Base-by-base conservation (phyloP, 2,329 filamentous ascomycete genomes). In the Sarocladiaceae sp. region DNA sequence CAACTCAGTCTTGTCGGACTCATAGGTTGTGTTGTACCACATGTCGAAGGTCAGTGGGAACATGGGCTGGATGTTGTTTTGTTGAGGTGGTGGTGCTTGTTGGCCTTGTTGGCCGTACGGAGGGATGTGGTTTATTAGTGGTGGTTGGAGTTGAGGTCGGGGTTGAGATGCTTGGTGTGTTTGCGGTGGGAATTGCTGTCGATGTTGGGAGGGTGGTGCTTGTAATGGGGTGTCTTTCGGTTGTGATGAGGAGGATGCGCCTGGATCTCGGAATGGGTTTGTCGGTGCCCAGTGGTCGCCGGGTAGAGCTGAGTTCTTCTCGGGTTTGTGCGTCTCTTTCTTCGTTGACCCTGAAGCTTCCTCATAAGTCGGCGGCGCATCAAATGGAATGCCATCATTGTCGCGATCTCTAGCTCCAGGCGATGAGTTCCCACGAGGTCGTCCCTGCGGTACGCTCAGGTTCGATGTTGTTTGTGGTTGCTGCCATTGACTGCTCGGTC, bases 231-330 rank as follows among this genome's bases (percentile, higher is more conserved):
- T 6, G 18, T 8, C 7, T 13, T 10, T 25, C 23, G 22, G 22
- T 20, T 42, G 18, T 15, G 37, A 25, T 42, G 37, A 42, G 10
- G 37, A 22, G 10, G 37, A 42, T 8, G 17, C 8, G 13, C 17
- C 15, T 4, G 37, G 8, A 23, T 42, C 15, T 33, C 18, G 37
- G 37, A 42, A 42, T 7, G 12, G 37, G 15, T 20, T 42, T 8
- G 37, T 22, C 15, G 37, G 37, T 42, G 37, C 37, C 37, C 37
- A 42, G 37, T 42, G 18, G 12, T 42, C 37, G 37, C 37, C 37
- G 12, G 37, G 37, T 11, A 42, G 17, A 20, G 13, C 17, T 23
- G 37, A 20, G 23, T 42, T 22, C 37, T 22, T 22, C 13, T 20
- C 12, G 8, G 17, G 18, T 22, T n/a, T 23, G 4, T 8, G 7